These are phyloP conservation scores for Fagus sylvatica DNA, from an alignment of 306 rosid genomes.

Conservation along the genomic window DNA sequence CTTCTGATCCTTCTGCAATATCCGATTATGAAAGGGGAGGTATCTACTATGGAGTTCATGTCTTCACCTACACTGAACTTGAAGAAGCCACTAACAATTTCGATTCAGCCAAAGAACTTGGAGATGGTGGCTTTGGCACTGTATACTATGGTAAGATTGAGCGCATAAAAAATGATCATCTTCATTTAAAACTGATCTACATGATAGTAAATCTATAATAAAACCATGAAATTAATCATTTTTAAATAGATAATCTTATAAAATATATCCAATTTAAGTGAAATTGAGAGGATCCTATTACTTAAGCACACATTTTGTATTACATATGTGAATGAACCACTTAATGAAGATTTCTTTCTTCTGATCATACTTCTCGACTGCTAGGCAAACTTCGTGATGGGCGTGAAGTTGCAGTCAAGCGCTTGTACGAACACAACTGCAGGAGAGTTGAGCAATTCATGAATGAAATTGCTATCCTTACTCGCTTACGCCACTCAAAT, in stretches of 20 bases:
- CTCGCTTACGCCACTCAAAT: slow-evolving; percentile 59
- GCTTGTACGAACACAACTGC: slow-evolving; percentile 73
- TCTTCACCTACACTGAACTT: slow-evolving; percentile 34
- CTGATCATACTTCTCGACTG: slow-evolving; percentile 10
- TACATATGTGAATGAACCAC: too few relatives aligned
- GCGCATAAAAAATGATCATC: too few relatives aligned
- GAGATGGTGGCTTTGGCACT: slow-evolving; percentile 37
- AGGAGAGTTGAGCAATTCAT: slow-evolving; percentile 81
- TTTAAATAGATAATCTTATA: too few relatives aligned
- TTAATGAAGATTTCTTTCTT: slow-evolving; percentile 14
- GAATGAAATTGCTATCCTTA: slow-evolving; percentile 66
- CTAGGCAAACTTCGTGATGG: slow-evolving; percentile 76
- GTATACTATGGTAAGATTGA: slow-evolving; percentile 35
- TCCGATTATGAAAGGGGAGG: slow-evolving; percentile 53
- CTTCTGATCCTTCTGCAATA: slow-evolving; percentile 34
- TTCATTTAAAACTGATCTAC: too few relatives aligned
- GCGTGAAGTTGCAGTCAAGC: slow-evolving; percentile 78
- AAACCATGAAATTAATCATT: too few relatives aligned
- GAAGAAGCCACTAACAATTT: slow-evolving; percentile 34
- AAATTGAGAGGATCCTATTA: too few relatives aligned
- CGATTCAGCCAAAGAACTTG: slow-evolving; percentile 28
- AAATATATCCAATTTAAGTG: too few relatives aligned
- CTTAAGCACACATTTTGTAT: too few relatives aligned
- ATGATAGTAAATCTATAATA: too few relatives aligned
- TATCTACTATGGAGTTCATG: slow-evolving; percentile 27